A percentile compares a stretch with the other conserved stretches of the same genome.
Evolutionary conservation across 2,329 filamentous ascomycete species (phyloP).

Genomic region (Nannizziopsis barbatae): DNA sequence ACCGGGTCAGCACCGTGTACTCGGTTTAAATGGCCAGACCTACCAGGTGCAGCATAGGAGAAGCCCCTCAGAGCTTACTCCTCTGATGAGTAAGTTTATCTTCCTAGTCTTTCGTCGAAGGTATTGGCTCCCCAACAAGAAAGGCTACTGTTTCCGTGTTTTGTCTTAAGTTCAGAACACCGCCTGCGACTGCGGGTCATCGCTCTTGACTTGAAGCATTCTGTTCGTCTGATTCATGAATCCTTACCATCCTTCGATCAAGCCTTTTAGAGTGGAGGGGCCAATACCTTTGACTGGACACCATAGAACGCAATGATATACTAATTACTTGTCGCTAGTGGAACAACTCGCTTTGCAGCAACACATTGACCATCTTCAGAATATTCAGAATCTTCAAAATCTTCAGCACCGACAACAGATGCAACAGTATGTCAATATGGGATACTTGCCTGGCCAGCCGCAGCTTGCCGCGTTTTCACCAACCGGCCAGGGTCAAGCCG

Average conservation of each 20-base stretch:
- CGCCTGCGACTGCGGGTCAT: no score
- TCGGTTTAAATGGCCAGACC: conserved; percentile 23
- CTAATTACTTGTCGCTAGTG: conserved; percentile 46
- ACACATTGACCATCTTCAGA: conserved; percentile 83
- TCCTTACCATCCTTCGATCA: no score
- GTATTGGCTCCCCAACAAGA: background rate
- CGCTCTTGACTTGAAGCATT: no score
- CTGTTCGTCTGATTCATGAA: no score
- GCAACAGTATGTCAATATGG: conserved; percentile 93
- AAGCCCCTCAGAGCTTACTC: conserved; percentile 86
- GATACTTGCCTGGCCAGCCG: conserved; percentile 63
- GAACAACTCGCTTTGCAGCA: conserved; percentile 90
- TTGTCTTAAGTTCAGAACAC: no score
- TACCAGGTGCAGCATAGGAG: conserved; percentile 51
- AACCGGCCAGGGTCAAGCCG: conserved; percentile 53
- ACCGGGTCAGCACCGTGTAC: conserved; percentile 63
- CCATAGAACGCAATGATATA: background rate
- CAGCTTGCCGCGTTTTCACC: conserved; percentile 58
- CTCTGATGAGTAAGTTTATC: conserved; percentile 77
- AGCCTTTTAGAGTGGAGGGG: no score
- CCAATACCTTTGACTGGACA: no score
- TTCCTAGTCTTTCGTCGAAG: background rate
- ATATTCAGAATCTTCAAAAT: conserved; percentile 59
- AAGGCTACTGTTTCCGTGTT: no score
- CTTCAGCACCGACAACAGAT: conserved; percentile 90